Conservation (phyloP, 1,284 basidiomycete species). For the Apiotrichum domesticum region DNA sequence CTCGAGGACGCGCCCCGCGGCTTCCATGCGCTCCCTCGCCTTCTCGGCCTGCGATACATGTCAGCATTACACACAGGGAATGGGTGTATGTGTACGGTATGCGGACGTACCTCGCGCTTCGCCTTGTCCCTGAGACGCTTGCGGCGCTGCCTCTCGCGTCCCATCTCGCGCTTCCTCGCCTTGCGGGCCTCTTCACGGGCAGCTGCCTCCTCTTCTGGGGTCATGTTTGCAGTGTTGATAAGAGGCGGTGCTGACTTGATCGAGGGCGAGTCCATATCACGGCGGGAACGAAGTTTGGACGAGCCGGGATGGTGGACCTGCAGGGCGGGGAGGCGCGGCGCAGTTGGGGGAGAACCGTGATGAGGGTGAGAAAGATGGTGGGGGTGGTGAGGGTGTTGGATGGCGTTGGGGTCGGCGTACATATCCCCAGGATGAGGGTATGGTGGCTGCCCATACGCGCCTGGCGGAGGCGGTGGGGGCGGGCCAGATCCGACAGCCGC, state of each 20-base stretch:
- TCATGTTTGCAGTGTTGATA: conserved; percentile 3
- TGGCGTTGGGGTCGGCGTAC: not conserved
- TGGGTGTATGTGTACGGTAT: not conserved
- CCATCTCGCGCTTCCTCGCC: conserved; percentile 19
- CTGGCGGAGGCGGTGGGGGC: not conserved
- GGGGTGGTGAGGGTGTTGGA: conserved; percentile 12
- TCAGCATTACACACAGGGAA: not conserved
- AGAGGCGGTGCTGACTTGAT: conserved; percentile 2
- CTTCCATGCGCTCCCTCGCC: conserved; percentile 1
- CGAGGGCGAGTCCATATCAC: conserved; percentile 1
- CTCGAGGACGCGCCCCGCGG: not conserved
- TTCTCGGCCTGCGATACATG: not conserved
- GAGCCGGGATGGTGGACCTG: conserved; percentile 28
- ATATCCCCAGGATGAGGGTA: conserved; percentile 3
- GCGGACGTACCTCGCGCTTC: conserved; percentile 14
- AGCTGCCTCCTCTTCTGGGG: not conserved
- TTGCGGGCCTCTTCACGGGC: conserved; percentile 19
- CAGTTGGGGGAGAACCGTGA: not conserved
- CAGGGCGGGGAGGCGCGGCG: conserved; percentile 4
- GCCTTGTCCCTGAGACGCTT: conserved; percentile 19
- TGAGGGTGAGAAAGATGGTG: not conserved
- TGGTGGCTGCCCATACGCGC: not conserved
- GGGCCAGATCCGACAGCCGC: not conserved
- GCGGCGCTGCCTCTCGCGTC: conserved; percentile 18
- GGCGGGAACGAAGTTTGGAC: conserved; percentile 19